Conservation (phyloP, 371 early-diverging fungal species). For the Actinomortierella wolfii region DNA sequence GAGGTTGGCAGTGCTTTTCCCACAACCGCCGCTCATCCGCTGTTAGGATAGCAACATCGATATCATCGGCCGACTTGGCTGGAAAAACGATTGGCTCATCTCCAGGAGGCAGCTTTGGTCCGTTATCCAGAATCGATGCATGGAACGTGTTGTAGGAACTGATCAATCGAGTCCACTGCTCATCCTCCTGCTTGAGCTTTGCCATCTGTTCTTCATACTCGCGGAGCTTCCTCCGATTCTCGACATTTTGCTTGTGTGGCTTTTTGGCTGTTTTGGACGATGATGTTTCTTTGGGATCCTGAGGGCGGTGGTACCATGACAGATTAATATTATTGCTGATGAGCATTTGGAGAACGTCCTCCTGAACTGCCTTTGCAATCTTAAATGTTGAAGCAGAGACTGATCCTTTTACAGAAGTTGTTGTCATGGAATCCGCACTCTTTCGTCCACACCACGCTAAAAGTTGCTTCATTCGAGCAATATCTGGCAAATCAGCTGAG, state of each 20-base stretch:
- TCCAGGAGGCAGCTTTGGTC: slow-evolving; percentile 19
- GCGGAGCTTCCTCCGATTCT: slow-evolving; percentile 47
- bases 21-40: slow-evolving; percentile 35
- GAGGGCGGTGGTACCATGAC: slow-evolving; percentile 62
- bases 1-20: slow-evolving; percentile 36
- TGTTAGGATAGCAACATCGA: slow-evolving; percentile 31
- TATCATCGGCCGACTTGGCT: slow-evolving; percentile 13
- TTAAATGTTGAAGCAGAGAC: slow-evolving; percentile 19
- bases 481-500: slow-evolving; percentile 68
- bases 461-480: slow-evolving; percentile 70
- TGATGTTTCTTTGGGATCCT: slow-evolving; percentile 14
- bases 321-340: slow-evolving; percentile 48
- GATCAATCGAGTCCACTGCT: slow-evolving; percentile 48
- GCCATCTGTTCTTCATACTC: slow-evolving; percentile 44
- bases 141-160: slow-evolving; percentile 43
- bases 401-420: slow-evolving; percentile 7
- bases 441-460: slow-evolving; percentile 65
- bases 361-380: slow-evolving; percentile 49
- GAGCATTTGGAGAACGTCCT: slow-evolving; percentile 54
- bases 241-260: slow-evolving; percentile 62
- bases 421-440: slow-evolving; percentile 5
- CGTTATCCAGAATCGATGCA: slow-evolving; percentile 36
- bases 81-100: slow-evolving; percentile 16
- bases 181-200: slow-evolving; percentile 51
- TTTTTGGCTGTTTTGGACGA: slow-evolving; percentile 14